Base-by-base conservation (phyloP, 768 basidiomycete species). In the Pisolithus microcarpus region DNA sequence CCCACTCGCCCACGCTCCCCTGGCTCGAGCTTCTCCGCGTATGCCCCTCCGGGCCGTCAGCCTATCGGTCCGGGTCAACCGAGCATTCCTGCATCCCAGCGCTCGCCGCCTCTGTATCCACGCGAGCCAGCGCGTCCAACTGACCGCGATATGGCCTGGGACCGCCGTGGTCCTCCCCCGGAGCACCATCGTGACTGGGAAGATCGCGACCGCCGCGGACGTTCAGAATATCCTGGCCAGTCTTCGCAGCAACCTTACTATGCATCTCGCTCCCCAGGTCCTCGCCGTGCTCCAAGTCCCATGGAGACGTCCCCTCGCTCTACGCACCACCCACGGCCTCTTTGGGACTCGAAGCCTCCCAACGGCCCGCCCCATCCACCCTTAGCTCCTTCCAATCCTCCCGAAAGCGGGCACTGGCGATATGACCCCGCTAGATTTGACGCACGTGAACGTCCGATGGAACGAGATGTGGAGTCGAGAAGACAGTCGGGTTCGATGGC, bases 301-400 rank as follows among this genome's bases (percentile, higher is more conserved):
- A 74, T 79, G 47, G 78, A 81, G 42, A 74, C 77, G 0, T 86
- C 85, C 1, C 84, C 85, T 3, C 76, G 83, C 19, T 74, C 75
- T 1, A 65, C 69, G 4, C 77, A 57, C 3, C 61, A 63, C 21
- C 18, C 67, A 0, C 62, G 72, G 13, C 61, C 75, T 7, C 79
- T 81, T 58, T 86, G 84, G 84, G 85, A 86, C 15, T 66, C 76
- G 30, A 83, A 81, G 61, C 79, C 77, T 3, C 63, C 72, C 1
- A 51, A 60, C 10, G 63, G 65, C 26, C 65, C 62, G 3, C 55
- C 61, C 39, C 65, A 57, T 3, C 58, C 61, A 24, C 67, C 63
- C 11, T 62, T 71, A 1, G 48, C 69, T 69, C 66, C 66, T 11
- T 60, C 65, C 5, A 65, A 65, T 9, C 70, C 69, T 28, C 70